These are phyloP conservation scores for Asterochloris sp. DNA, from an alignment of 139 green algal species.

Conservation along the genomic window DNA sequence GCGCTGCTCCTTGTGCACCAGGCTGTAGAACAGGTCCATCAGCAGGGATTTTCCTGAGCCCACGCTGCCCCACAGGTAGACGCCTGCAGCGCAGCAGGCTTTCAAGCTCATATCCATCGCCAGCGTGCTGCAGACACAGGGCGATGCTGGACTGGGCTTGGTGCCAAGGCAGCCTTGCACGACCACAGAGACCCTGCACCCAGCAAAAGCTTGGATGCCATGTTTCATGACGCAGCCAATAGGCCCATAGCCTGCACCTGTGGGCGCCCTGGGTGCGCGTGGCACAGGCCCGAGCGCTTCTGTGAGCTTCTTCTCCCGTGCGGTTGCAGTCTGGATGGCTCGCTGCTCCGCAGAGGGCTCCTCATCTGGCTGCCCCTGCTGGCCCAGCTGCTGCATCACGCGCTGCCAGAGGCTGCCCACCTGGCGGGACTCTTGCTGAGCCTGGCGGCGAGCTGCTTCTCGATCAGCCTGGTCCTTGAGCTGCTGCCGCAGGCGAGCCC, in stretches of 20 bases:
- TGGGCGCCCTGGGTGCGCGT: not conserved
- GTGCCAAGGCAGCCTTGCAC: not conserved
- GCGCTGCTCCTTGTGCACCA: conserved; percentile 8
- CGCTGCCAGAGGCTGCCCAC: not conserved
- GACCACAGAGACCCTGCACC: not conserved
- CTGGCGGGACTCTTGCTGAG: not conserved
- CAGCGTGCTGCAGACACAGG: not conserved
- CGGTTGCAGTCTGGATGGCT: not conserved
- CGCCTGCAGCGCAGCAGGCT: conserved; percentile 19
- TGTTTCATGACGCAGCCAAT: not conserved
- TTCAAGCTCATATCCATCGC: not conserved
- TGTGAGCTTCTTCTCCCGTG: not conserved
- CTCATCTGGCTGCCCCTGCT: not conserved
- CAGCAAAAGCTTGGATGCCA: not conserved
- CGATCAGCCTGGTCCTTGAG: not conserved
- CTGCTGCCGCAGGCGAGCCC: not conserved
- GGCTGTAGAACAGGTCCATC: conserved; percentile 57
- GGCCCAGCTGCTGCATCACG: not conserved
- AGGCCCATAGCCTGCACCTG: not conserved
- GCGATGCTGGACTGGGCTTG: not conserved
- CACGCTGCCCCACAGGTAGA: conserved; percentile 69
- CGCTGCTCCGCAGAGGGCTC: not conserved
- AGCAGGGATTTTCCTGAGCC: conserved; percentile 68
- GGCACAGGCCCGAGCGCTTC: not conserved
- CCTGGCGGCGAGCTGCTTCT: not conserved